These are phyloP conservation scores for Populus simonii DNA, from an alignment of 345 rosid species.

Conservation along the genomic window DNA sequence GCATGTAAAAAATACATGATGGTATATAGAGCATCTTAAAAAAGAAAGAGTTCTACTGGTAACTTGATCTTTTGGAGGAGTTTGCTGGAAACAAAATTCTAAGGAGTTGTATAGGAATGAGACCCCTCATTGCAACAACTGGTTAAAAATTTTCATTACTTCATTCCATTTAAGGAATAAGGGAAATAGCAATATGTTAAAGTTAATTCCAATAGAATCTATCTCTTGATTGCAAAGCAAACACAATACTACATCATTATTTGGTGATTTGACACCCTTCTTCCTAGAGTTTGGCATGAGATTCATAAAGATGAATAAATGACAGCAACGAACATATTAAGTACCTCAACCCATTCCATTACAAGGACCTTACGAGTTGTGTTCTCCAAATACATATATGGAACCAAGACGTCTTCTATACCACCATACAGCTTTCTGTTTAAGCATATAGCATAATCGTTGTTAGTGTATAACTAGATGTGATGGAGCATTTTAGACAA, in stretches of 20 bases:
- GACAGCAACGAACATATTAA: conserved; percentile 1
- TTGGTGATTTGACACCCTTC: no score
- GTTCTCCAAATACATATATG: conserved; percentile 71
- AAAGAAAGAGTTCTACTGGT: neutral
- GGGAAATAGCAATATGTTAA: no score
- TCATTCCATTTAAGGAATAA: no score
- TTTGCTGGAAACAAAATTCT: neutral
- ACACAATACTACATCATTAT: no score
- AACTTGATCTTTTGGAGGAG: neutral
- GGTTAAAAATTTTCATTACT: no score
- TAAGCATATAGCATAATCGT: conserved; percentile 16
- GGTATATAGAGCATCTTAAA: conserved; percentile 1
- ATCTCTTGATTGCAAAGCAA: no score
- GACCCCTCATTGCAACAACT: no score
- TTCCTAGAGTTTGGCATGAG: conserved; percentile 3
- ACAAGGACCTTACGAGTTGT: conserved; percentile 84
- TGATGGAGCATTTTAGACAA: neutral
- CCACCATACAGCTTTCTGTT: conserved; percentile 74
- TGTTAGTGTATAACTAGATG: neutral
- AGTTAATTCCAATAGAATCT: no score
- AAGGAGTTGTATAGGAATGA: neutral
- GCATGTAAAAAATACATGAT: conserved; percentile 2
- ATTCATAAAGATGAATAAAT: neutral
- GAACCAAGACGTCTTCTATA: conserved; percentile 76
- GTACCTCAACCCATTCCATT: conserved; percentile 98